phyloP scores from a whole-genome alignment of 1,284 basidiomycete genomes.

The Macrocystidia cucumis region DNA sequence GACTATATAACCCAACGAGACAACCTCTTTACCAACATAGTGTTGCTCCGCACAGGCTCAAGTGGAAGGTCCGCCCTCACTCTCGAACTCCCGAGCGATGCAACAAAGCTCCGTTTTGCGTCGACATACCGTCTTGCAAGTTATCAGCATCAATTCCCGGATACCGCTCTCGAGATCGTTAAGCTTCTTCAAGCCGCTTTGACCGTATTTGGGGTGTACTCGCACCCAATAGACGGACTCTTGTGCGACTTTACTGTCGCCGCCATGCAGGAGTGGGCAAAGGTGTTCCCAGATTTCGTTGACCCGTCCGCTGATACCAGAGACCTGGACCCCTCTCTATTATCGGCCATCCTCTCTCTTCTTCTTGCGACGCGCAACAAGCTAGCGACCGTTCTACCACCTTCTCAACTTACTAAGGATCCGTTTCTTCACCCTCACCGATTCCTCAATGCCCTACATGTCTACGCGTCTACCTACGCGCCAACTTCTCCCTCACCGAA shows the following conservation, averaged over 20 bases:
- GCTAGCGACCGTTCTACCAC: conserved; percentile 42
- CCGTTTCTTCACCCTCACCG: conserved; percentile 63
- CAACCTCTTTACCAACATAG: conserved; percentile 71
- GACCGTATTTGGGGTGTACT: conserved; percentile 58
- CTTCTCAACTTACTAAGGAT: conserved; percentile 58
- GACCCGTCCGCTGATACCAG: conserved; percentile 56
- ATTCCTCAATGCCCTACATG: conserved; percentile 41
- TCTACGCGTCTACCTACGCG: conserved; percentile 21
- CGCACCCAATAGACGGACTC: conserved; percentile 43
- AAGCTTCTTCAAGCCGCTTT: conserved; percentile 64
- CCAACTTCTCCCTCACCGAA: conserved; percentile 12
- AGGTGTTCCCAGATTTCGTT: too few relatives aligned
- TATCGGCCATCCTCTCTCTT: conserved; percentile 62
- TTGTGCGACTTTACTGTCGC: conserved; percentile 69
- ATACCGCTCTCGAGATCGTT: conserved; percentile 61
- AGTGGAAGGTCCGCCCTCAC: conserved; percentile 68
- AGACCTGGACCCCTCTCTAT: conserved; percentile 59
- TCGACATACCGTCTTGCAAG: conserved; percentile 60
- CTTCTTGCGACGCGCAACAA: conserved; percentile 62
- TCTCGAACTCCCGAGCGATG: conserved; percentile 62
- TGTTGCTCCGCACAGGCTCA: conserved; percentile 71
- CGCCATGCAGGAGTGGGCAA: conserved; percentile 63
- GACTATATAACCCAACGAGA: conserved; percentile 53
- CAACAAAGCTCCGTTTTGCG: conserved; percentile 71
- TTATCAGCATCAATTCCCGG: too few relatives aligned